Base-by-base conservation (phyloP, 495 filamentous ascomycete genomes). In the Talaromyces adpressus region DNA sequence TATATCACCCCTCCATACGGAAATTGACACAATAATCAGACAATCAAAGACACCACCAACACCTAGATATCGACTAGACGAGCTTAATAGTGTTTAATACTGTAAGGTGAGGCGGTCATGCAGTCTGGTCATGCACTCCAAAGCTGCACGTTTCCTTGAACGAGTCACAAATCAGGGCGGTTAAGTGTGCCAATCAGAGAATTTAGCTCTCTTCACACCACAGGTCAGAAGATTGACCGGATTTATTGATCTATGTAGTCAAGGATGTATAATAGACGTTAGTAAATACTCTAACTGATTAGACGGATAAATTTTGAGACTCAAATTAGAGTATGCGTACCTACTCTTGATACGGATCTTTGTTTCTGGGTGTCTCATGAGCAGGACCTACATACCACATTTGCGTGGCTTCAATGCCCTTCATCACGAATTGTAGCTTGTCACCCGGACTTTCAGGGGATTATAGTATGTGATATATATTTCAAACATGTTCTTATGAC, bases 81-180 rank as follows among this genome's bases (percentile, higher is more conserved):
- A 41, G 14, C 14, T 49, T 49, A 49, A 18, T 20, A 20, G n/a
- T 49, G n/a, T 49, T 20, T 9, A 41, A 16, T 41, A 41, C 36
- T 16, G 36, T 41, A 18, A 18, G 18, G 22, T 52, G 39, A 62
- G 60, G 56, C 56, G 56, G 56, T 62, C 60, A 62, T 62, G 60
- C 60, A 49, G 45, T 36, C 41, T 27, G 60, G 25, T 62, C 60
- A 62, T 62, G 39, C 45, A 62, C 60, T 52, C 30, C 29, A 20
- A 27, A 56, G 39, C 41, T 47, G 34, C 34, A 29, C 20, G 23
- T 22, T 60, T 18, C 57, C 29, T 25, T 59, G 29, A 32, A 16
- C 56, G 56, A 36, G 56, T 58, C 56, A 58, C 56, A 58, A 58
- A 36, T 36, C 56, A 36, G 18, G 56, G 56, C 56, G n/a, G n/a